Evolutionary conservation across 805 yeast species (phyloP).

Genomic region (Schizosaccharomyces lindneri): DNA sequence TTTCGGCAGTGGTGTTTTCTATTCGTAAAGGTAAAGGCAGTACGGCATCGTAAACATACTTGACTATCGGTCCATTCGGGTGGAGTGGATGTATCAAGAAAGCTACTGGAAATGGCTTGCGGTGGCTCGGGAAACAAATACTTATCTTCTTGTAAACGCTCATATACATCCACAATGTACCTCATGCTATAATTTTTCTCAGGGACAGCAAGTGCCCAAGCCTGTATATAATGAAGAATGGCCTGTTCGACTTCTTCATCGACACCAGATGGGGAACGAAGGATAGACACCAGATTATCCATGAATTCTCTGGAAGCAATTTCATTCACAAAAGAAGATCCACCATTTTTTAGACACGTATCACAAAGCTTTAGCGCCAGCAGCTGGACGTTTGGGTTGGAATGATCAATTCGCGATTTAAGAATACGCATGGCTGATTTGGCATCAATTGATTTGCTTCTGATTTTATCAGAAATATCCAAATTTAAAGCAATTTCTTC

Average conservation of each 20-base stretch:
- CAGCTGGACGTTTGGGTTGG: slow-evolving; percentile 59
- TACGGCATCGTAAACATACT: slow-evolving; percentile 83
- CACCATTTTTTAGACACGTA: slow-evolving; percentile 79
- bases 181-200: slow-evolving; percentile 32
- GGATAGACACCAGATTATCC: slow-evolving; percentile 36
- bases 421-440: slow-evolving; percentile 67
- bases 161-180: slow-evolving; percentile 39
- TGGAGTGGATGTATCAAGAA: slow-evolving; percentile 74
- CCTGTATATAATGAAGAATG: slow-evolving; percentile 40
- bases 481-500: slow-evolving; percentile 44
- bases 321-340: slow-evolving; percentile 57
- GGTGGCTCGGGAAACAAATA: slow-evolving; percentile 14
- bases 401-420: slow-evolving; percentile 43
- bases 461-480: slow-evolving; percentile 66
- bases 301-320: slow-evolving; percentile 65
- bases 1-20: slow-evolving; percentile 92
- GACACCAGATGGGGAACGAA: slow-evolving; percentile 15
- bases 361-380: slow-evolving; percentile 48
- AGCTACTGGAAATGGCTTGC: slow-evolving; percentile 11
- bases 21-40: slow-evolving; percentile 51
- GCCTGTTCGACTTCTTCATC: slow-evolving; percentile 32
- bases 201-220: slow-evolving; percentile 53
- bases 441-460: slow-evolving; percentile 56
- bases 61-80: slow-evolving; percentile 96
- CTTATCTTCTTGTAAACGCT: slow-evolving; percentile 27